Evolutionary conservation across 768 basidiomycete species (phyloP).

Genomic region (Russula sp.): DNA sequence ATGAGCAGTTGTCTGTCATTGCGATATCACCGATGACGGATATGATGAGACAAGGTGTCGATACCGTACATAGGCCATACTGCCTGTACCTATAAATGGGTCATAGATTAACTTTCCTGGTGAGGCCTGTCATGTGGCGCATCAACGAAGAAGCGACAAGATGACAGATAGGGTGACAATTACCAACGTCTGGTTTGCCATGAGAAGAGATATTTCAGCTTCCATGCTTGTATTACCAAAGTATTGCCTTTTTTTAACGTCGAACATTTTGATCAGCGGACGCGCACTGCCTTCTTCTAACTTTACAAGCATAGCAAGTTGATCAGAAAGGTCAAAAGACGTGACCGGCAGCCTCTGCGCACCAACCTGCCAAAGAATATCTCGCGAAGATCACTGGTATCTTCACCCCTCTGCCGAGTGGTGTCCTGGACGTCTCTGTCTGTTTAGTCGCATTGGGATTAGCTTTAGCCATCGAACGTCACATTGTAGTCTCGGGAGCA

Average conservation of each 20-base stretch:
- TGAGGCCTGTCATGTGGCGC: slow-evolving; percentile 49
- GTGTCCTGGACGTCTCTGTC: slow-evolving; percentile 47
- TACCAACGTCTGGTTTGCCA: slow-evolving; percentile 94
- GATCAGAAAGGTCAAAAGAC: not conserved
- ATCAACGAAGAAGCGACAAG: not conserved
- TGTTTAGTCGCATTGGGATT: slow-evolving; percentile 23
- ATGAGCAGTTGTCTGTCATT: slow-evolving; percentile 65
- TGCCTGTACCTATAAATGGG: slow-evolving; percentile 92
- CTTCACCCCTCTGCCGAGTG: slow-evolving; percentile 45
- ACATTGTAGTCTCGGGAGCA: slow-evolving; percentile 14
- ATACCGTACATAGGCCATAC: slow-evolving; percentile 72
- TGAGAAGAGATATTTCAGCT: slow-evolving; percentile 87
- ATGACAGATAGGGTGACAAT: slow-evolving; percentile 16
- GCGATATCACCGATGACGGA: not conserved
- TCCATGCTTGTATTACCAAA: slow-evolving; percentile 99
- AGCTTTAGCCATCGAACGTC: not conserved
- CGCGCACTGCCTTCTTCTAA: slow-evolving; percentile 63
- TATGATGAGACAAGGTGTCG: not conserved
- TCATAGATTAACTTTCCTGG: slow-evolving; percentile 93
- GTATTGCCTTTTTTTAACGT: slow-evolving; percentile 84
- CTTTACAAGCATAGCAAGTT: slow-evolving; percentile 31
- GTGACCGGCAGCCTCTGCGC: slow-evolving; percentile 30
- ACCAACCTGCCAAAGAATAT: slow-evolving; percentile 88
- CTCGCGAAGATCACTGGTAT: slow-evolving; percentile 61
- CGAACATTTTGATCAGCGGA: slow-evolving; percentile 58